Conservation (phyloP, 2,329 filamentous ascomycete species). For the Sporothrix protearum region DNA sequence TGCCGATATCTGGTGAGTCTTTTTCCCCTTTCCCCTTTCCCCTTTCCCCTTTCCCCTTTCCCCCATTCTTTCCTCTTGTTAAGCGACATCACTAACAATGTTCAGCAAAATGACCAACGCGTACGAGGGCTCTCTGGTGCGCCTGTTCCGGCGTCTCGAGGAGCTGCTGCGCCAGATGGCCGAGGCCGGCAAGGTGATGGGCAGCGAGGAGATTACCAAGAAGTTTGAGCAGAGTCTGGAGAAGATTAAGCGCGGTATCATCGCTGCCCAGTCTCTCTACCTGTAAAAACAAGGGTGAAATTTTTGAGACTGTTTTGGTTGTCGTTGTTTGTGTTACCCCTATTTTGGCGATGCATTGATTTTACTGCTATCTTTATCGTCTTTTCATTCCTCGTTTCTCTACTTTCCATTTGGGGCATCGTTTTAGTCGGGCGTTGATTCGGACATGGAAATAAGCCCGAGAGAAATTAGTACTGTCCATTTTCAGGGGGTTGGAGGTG, state of each 20-base stretch:
- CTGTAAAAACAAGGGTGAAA: constrained; percentile 49
- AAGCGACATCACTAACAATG: constrained; percentile 19
- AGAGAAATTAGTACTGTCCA: not conserved
- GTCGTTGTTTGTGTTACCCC: not conserved
- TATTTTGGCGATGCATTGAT: not conserved
- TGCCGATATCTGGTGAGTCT: constrained; percentile 84
- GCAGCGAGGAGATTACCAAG: constrained; percentile 84
- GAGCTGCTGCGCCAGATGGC: constrained; percentile 93
- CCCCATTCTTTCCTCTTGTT: not conserved
- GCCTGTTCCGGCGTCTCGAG: constrained; percentile 90
- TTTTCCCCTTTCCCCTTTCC: not conserved
- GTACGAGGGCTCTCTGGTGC: constrained; percentile 94
- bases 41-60: not conserved
- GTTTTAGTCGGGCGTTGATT: constrained; percentile 9
- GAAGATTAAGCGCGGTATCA: constrained; percentile 89
- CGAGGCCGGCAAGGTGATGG: constrained; percentile 96
- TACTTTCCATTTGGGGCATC: not conserved
- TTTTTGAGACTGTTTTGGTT: not conserved
- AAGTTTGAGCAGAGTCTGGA: constrained; percentile 85
- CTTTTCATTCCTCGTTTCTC: not conserved
- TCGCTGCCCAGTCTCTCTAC: constrained; percentile 90
- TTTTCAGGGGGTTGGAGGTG: not conserved
- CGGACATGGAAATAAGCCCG: constrained; percentile 2
- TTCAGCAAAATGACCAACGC: constrained; percentile 95
- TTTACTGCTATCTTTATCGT: not conserved